Conservation (phyloP, 2,329 filamentous ascomycete species). For the Clarireedia hainanense region DNA sequence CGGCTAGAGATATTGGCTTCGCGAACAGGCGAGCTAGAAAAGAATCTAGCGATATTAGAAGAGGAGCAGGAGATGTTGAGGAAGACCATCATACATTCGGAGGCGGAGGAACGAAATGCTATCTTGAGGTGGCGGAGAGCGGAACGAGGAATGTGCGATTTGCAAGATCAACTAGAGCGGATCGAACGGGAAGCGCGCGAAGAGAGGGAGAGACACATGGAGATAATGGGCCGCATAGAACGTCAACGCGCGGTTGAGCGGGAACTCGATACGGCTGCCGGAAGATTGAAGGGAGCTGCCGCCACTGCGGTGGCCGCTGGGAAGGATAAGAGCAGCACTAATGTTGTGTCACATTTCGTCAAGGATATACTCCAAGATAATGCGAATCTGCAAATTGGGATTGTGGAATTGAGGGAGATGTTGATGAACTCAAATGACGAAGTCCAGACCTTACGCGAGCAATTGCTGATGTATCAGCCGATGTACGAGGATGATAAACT, state of each 20-base stretch:
- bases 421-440: constrained; percentile 88
- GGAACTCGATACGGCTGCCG: constrained; percentile 72
- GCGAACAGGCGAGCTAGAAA: constrained; percentile 71
- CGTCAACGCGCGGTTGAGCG: constrained; percentile 73
- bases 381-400: constrained; percentile 83
- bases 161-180: constrained; percentile 81
- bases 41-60: constrained; percentile 72
- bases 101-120: constrained; percentile 70
- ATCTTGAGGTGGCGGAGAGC: constrained; percentile 79
- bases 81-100: constrained; percentile 54
- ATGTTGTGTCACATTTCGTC: constrained; percentile 90
- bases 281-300: constrained; percentile 72
- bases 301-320: constrained; percentile 43
- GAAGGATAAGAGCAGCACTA: constrained; percentile 49
- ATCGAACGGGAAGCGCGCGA: constrained; percentile 78
- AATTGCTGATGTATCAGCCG: constrained; percentile 73
- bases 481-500: constrained; percentile 35
- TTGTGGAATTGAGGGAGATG: constrained; percentile 86
- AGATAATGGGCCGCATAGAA: constrained; percentile 78
- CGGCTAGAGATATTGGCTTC: constrained; percentile 65
- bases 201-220: constrained; percentile 73
- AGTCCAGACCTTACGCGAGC: constrained; percentile 77
- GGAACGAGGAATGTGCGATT: constrained; percentile 65
- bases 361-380: constrained; percentile 94
- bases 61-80: constrained; percentile 71